Evolutionary conservation across 192 early-diverging fungal genomes (phyloP), one percentile per base, ranked within the genome.

Genomic region (Coemansia sp.): DNA sequence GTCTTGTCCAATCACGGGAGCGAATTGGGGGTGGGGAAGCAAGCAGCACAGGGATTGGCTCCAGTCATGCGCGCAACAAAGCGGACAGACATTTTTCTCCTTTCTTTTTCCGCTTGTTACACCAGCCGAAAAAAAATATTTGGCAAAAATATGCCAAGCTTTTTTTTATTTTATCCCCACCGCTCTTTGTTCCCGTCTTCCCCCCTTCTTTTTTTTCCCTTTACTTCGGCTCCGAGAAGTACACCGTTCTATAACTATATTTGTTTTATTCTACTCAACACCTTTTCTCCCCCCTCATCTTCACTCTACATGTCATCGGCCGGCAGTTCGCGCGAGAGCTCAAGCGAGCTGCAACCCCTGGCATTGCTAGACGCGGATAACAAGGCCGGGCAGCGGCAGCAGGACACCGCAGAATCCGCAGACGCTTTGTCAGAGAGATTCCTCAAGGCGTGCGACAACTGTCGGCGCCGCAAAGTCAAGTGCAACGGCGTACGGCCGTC

Each of bases 401-500:
- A 62, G 48, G 15, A 35, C n/a, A 17, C 5, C 1, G 41, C 61
- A 23, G 17, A 49, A 17, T 25, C 50, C 25, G 49, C 61, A 2
- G 42, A 45, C 19, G 22, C 49, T 1, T 64, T 20, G 3, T 58
- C 72, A 3, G 36, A 50, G 15, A 64, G 76, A 25, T 79, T 67
- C 33, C 63, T 83, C 20, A 66, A 73, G n/a, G 76, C 82, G 8
- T 83, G 82, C 66, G 82, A 83, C 43, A 74, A 72, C 67, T 83
- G 82, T 49, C 70, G 82, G 13, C 54, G 70, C 33, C 77, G 76
- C 70, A 83, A 83, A 40, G 74, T 79, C 66, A 79, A 79, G 60
- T 83, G 82, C 50, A 66, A 79, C 32, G 82, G 82, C 20, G 67
- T 58, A 4, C 71, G 75, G 49, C 82, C 82, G 17, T 52, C 70